Conservation (phyloP, 164 flowering plant species). For the Vitis riparia region DNA sequence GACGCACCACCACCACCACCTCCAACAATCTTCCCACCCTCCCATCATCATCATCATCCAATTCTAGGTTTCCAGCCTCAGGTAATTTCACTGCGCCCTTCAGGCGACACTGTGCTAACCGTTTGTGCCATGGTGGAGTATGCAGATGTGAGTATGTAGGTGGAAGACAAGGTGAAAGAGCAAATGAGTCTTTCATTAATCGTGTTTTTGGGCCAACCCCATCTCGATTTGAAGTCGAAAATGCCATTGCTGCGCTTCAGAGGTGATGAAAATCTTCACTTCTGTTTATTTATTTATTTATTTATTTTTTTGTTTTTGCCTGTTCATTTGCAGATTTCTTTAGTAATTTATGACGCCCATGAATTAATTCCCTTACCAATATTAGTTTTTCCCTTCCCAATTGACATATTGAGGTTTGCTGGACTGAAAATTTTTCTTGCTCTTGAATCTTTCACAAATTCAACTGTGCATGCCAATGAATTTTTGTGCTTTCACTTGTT, state of each 20-base stretch:
- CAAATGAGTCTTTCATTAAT: conserved; percentile 1
- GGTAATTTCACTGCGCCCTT: background rate
- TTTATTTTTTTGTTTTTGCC: background rate
- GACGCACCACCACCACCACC: background rate
- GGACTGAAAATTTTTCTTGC: background rate
- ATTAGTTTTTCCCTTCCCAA: too few relatives aligned
- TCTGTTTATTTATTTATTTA: background rate
- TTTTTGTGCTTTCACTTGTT: background rate
- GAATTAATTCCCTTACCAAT: too few relatives aligned
- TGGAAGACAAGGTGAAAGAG: conserved; percentile 1
- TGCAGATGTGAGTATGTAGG: conserved; percentile 4
- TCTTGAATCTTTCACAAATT: too few relatives aligned
- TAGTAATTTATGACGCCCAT: too few relatives aligned
- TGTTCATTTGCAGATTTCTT: background rate
- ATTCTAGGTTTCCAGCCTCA: background rate
- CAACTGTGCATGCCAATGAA: background rate
- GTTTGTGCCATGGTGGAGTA: background rate
- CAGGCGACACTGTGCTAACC: background rate
- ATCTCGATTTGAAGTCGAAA: conserved; percentile 28
- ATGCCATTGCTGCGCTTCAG: conserved; percentile 28
- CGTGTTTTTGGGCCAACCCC: conserved; percentile 29
- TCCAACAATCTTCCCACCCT: background rate
- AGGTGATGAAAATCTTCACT: conserved; percentile 12
- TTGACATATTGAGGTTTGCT: background rate
- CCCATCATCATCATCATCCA: conserved; percentile 7